Evolutionary conservation across 2,329 filamentous ascomycete genomes (phyloP).

Genomic region (Ascomycota sp.): DNA sequence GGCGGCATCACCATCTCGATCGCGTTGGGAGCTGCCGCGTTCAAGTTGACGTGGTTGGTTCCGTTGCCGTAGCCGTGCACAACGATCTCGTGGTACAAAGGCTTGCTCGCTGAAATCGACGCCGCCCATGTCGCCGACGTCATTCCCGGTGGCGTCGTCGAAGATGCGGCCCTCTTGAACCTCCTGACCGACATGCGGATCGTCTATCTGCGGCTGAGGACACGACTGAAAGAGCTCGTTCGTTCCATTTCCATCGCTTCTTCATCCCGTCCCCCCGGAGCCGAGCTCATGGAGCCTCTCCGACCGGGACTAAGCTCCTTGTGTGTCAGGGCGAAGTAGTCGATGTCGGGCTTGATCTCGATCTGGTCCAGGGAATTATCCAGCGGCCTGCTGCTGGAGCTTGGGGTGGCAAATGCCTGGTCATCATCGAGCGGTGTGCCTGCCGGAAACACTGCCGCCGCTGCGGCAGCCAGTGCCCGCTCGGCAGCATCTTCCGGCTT

Average conservation of each 20-base stretch:
- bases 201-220: constrained; percentile 13
- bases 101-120: constrained; percentile 4
- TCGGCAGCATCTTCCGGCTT: neutral
- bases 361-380: constrained; percentile 5
- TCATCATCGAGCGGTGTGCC: too few species aligned
- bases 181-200: constrained; percentile 14
- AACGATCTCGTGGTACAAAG: constrained; percentile 27
- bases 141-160: too few species aligned
- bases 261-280: too few species aligned
- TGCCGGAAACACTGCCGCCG: too few species aligned
- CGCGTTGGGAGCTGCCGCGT: too few species aligned
- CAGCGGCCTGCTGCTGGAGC: constrained; percentile 2
- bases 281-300: constrained; percentile 5
- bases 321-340: constrained; percentile 28
- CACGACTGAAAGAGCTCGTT: constrained; percentile 11
- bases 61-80: constrained; percentile 34
- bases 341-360: constrained; percentile 34
- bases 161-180: constrained; percentile 8
- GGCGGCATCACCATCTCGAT: constrained; percentile 1
- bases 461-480: neutral
- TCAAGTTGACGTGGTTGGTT: constrained; percentile 18
- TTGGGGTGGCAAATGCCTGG: constrained; percentile 2
- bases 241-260: too few species aligned
- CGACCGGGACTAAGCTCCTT: constrained; percentile 1
- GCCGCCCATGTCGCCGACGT: constrained; percentile 4